These are phyloP conservation scores for Fomitopsis pulvina DNA, from an alignment of 768 basidiomycete species.

Conservation along the genomic window DNA sequence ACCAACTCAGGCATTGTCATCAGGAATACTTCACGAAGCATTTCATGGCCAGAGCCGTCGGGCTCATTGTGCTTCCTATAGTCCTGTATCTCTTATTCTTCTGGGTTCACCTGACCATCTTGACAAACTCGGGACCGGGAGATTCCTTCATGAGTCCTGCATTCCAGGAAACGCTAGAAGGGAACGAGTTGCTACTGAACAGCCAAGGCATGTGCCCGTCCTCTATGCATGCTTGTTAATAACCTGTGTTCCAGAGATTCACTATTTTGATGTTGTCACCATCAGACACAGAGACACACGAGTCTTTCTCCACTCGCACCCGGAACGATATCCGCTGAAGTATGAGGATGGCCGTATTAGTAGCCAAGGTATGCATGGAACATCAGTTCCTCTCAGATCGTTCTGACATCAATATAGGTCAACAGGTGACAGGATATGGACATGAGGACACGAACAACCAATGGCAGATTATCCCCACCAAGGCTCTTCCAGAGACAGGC, in stretches of 20 bases:
- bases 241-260: constrained; percentile 60
- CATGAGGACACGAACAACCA: constrained; percentile 93
- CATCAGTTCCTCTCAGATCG: not conserved
- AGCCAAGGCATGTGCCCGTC: constrained; percentile 71
- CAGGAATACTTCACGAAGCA: constrained; percentile 89
- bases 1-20: not conserved
- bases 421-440: constrained; percentile 94
- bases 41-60: constrained; percentile 77
- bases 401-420: constrained; percentile 42
- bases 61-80: constrained; percentile 84
- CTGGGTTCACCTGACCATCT: constrained; percentile 88
- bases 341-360: constrained; percentile 96
- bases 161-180: constrained; percentile 92
- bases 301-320: constrained; percentile 89
- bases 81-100: constrained; percentile 92
- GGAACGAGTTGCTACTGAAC: constrained; percentile 88
- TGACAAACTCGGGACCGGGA: constrained; percentile 85
- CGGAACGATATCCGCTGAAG: constrained; percentile 83
- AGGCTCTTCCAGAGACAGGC: constrained; percentile 88
- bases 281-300: constrained; percentile 92
- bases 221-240: not conserved
- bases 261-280: constrained; percentile 85
- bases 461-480: constrained; percentile 95
- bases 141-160: constrained; percentile 97
- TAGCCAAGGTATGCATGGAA: constrained; percentile 60